Base-by-base conservation (phyloP, 1,284 basidiomycete genomes). In the Ganoderma sinense region DNA sequence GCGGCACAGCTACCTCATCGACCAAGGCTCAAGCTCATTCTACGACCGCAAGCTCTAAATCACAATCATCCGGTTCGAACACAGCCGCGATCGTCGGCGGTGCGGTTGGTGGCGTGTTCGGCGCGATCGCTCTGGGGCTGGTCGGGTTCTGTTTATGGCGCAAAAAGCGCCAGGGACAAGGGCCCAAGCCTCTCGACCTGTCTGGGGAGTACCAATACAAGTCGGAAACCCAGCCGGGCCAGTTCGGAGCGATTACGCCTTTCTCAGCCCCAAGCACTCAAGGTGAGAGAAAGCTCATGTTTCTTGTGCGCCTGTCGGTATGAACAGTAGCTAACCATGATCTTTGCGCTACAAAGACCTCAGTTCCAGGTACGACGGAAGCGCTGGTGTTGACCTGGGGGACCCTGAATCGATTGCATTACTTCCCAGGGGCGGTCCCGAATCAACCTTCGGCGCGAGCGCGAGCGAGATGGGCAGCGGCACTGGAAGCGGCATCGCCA, bases 141-240 rank as follows among this genome's bases (percentile, higher is more conserved):
- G 45, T 71, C 43, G 66, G 26, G 0, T 68, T 72, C 23, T 64
- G 66, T 58, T 26, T 75, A 39, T 65, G 55, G 65, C 65, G 68
- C 29, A 48, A 51, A 26, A 61, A 23, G 3, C 56, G 67, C 6
- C 53, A 56, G 13, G 18, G 33, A 2, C 69, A 48, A 8, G 73
- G 72, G 0, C 70, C 71, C n/a, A 62, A 61, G 39, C 70, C 67
- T 18, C 69, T 74, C 51, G 71, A 74, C 62, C 66, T 74, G 39
- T 20, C 45, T 10, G 60, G 65, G 8, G 73, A 74, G 64, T 74
- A 72, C 63, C 29, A 53, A 33, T 59, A 66, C 63, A 33, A 26
- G 23, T 66, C 69, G 11, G 62, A 66, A 20, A 60, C 26, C 36
- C n/a, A 43, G 18, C 64, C 20, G 10, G 23, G 23, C 23, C 39